phyloP scores from a whole-genome alignment of 352 stramenopile species.

The Pythium angustatum region DNA sequence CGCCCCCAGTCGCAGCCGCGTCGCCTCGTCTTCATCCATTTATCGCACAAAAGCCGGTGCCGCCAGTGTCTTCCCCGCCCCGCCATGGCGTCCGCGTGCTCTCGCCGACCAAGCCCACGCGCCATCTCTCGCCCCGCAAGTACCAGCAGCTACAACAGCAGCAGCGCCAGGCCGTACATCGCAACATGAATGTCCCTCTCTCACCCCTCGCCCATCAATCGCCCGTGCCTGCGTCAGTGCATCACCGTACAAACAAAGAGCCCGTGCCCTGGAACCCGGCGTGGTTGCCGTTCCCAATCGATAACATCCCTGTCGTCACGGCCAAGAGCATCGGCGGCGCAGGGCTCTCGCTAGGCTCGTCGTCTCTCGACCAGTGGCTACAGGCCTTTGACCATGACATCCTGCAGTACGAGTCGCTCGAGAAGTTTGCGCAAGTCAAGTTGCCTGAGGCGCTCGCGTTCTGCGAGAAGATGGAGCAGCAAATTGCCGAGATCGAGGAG shows the following conservation, averaged over 20 bases:
- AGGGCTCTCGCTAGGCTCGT: constrained; percentile 23
- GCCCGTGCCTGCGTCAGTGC: too few species aligned
- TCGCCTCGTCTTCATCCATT: constrained; percentile 6
- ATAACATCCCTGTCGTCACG: constrained; percentile 1
- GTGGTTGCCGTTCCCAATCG: constrained; percentile 30
- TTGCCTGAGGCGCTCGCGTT: constrained; percentile 49
- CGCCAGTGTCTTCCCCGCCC: constrained; percentile 9
- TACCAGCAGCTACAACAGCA: constrained; percentile 46
- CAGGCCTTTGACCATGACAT: constrained; percentile 47
- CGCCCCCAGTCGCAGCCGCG: too few species aligned
- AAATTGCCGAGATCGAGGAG: constrained; percentile 20
- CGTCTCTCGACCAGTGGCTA: constrained; percentile 47
- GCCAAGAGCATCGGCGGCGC: constrained; percentile 4
- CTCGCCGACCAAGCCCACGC: constrained; percentile 21
- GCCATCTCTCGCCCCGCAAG: constrained; percentile 48
- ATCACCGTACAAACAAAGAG: not conserved
- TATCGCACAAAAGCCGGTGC: not conserved
- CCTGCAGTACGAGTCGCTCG: constrained; percentile 49
- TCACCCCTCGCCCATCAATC: constrained; percentile 29
- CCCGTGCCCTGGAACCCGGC: constrained; percentile 38
- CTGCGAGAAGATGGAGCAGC: constrained; percentile 41
- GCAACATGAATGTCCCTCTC: constrained; percentile 33
- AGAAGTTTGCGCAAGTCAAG: constrained; percentile 49
- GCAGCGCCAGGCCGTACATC: constrained; percentile 32
- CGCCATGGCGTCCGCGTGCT: constrained; percentile 4